Percentiles rank a stretch among this genome's conserved stretches.
phyloP scores from a whole-genome alignment of 768 basidiomycete genomes.

The Amanita pseudoporphyria region DNA sequence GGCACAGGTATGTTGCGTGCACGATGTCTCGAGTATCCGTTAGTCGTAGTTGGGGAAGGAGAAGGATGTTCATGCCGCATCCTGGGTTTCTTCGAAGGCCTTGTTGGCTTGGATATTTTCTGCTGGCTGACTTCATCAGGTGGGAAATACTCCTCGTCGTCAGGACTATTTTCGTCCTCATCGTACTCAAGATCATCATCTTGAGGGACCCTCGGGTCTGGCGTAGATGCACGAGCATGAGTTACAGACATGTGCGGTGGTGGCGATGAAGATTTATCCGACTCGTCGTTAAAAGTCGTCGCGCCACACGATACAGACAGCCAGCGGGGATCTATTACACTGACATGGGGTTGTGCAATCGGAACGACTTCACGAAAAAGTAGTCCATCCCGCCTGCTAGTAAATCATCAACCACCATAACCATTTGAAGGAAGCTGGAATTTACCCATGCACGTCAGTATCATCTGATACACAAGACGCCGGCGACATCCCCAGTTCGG shows the following conservation, averaged over 20 bases:
- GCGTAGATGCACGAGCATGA: neutral
- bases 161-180: neutral
- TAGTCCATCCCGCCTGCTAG: neutral
- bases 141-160: slow-evolving; percentile 1
- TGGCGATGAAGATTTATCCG: neutral
- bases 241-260: neutral
- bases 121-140: neutral
- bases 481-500: neutral
- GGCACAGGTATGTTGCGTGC: neutral
- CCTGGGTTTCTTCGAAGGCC: neutral
- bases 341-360: neutral
- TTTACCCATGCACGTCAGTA: neutral
- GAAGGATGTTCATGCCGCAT: neutral
- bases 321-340: neutral
- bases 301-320: neutral
- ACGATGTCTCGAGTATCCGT: neutral
- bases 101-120: neutral
- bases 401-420: neutral
- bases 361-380: neutral
- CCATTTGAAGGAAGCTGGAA: neutral
- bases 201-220: neutral
- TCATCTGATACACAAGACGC: neutral
- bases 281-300: neutral
- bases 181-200: neutral
- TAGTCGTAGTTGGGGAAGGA: neutral